Percentiles rank a stretch among this genome's conserved stretches.
Conservation (phyloP, 2,329 filamentous ascomycete species). For the Sporothrix brunneoviolacea region DNA sequence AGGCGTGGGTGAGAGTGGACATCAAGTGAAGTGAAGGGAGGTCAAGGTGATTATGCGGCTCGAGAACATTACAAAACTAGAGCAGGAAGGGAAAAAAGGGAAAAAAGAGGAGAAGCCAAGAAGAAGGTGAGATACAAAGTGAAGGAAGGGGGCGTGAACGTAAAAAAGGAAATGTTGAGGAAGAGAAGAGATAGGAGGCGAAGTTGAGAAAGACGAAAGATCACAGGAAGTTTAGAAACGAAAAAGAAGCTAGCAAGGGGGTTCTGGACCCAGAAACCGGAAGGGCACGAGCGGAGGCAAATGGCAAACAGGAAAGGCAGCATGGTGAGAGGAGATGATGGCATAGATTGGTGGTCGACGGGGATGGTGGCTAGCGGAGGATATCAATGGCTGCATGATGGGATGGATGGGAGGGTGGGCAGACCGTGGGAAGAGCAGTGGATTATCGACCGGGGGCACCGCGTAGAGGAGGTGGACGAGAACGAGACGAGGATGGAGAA, state of each 20-base stretch:
- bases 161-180: background rate
- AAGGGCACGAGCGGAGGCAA: conserved; percentile 9
- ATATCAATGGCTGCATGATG: conserved; percentile 7
- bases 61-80: no score
- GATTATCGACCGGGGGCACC: background rate
- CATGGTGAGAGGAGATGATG: background rate
- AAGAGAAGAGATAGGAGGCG: background rate
- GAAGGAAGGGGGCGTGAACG: background rate
- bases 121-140: background rate
- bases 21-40: background rate
- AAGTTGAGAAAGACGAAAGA: background rate
- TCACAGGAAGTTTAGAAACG: background rate
- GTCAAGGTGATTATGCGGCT: conserved; percentile 1
- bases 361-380: conserved; percentile 3
- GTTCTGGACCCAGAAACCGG: background rate
- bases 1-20: background rate
- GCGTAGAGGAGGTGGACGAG: background rate
- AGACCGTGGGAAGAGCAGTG: conserved; percentile 3
- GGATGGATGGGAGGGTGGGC: background rate
- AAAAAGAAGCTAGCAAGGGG: conserved; percentile 11
- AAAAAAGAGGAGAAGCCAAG: conserved; percentile 10
- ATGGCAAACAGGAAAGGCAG: conserved; percentile 1
- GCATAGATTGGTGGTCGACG: conserved; percentile 12
- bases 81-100: background rate
- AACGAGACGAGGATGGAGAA: conserved; percentile 2